Base-by-base conservation (phyloP, 1,139 yeast species). In the Kurtzmaniella quercitrusa region DNA sequence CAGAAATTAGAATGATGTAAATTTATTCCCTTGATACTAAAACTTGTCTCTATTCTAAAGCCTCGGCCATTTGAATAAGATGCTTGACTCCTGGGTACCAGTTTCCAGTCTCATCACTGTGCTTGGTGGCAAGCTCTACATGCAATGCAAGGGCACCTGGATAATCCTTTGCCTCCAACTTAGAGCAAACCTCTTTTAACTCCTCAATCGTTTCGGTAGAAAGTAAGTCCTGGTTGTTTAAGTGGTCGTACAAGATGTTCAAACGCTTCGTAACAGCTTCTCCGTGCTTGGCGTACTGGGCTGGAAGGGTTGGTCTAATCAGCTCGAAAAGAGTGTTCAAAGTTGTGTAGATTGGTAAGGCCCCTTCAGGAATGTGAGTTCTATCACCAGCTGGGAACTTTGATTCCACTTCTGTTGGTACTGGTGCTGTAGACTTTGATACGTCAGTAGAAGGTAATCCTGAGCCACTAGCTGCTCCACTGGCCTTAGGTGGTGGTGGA, bases 61-160 rank as follows among this genome's bases (percentile, higher is more conserved):
- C 82, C 53, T 76, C 80, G 39, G 75, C 79, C 82, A 93, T 86
- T 49, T 85, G 87, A 49, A 93, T 82, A 53, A 93, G 75, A 55
- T 97, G 80, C 66, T 86, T 89, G 43, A 93, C 85, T 56, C 98
- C 98, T 21, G 88, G 81, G 69, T 88, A 81, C 98, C 98, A 93
- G 55, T 85, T 82, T 11, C 96, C 96, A 51, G 87, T 81, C 62
- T 91, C 96, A 38, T 78, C 81, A 41, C 84, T 77, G 53, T 79
- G 77, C 36, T 78, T 75, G 8, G 90, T 77, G 41, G 87, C 78
- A 52, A 93, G 76, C 43, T 82, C 80, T 40, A 74, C 64, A 50
- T 79, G 79, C 42, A 79, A 55, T 11, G 75, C 66, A 43, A 76
- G 66, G 1, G 98, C 97, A 11, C 70, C 68, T 12, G 65, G 65